These are phyloP conservation scores for Cyberlindnera suaveolens DNA, from an alignment of 805 yeast species.

Conservation along the genomic window DNA sequence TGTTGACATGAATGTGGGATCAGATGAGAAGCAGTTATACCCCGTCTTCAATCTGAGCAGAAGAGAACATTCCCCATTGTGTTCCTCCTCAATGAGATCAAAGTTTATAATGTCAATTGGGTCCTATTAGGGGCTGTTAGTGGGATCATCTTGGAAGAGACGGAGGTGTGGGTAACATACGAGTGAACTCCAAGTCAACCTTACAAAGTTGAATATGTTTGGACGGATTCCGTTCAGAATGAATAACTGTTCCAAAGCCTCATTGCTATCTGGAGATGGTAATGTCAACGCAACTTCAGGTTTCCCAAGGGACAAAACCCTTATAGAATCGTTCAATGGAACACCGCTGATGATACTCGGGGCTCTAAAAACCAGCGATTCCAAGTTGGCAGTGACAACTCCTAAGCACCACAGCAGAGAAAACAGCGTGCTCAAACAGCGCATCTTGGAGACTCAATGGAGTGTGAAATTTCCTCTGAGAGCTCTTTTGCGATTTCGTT, in stretches of 20 bases:
- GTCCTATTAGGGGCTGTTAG: constrained; percentile 4
- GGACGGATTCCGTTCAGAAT: constrained; percentile 3
- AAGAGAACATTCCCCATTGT: constrained; percentile 3
- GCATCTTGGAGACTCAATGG: too few relatives aligned
- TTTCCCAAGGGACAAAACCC: background rate
- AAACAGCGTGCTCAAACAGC: too few relatives aligned
- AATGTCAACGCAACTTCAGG: background rate
- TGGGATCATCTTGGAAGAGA: too few relatives aligned
- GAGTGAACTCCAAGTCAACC: constrained; percentile 22
- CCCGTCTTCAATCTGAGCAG: constrained; percentile 3
- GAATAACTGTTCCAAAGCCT: background rate
- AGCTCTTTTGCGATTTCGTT: too few relatives aligned
- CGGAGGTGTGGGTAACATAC: background rate
- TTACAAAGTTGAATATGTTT: constrained; percentile 8
- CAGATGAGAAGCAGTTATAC: constrained; percentile 13
- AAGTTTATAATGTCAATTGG: constrained; percentile 13
- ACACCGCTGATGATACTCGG: background rate
- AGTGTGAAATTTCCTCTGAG: too few relatives aligned
- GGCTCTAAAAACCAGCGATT: background rate
- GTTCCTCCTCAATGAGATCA: constrained; percentile 5
- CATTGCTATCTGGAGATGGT: constrained; percentile 4
- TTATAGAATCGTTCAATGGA: too few relatives aligned
- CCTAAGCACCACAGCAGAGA: too few relatives aligned
- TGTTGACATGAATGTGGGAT: constrained; percentile 7
- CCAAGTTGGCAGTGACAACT: background rate